These are phyloP conservation scores for Wickerhamiella kurtzmanii DNA, from an alignment of 805 yeast species.

Conservation along the genomic window DNA sequence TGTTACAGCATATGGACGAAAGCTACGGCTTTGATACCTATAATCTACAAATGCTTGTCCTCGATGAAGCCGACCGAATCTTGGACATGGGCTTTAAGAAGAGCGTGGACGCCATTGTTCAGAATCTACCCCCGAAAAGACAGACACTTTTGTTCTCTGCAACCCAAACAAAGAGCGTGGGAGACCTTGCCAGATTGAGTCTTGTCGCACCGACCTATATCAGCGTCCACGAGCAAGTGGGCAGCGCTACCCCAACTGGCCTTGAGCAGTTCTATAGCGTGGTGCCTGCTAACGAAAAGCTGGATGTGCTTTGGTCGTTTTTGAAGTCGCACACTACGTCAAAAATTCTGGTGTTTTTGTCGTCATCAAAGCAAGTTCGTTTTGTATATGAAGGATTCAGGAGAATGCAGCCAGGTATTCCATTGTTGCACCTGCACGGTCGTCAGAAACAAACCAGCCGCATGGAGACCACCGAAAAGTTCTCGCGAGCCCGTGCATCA, in stretches of 20 bases:
- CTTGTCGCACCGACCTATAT: conserved; percentile 50
- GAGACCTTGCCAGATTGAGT: conserved; percentile 70
- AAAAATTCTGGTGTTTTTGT: conserved; percentile 69
- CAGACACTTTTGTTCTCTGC: conserved; percentile 82
- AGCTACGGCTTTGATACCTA: conserved; percentile 64
- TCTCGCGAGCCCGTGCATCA: conserved; percentile 62
- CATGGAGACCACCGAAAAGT: conserved; percentile 66
- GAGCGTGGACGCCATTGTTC: conserved; percentile 66
- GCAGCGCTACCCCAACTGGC: conserved; percentile 52
- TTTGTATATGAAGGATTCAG: conserved; percentile 78
- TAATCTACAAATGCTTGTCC: conserved; percentile 62
- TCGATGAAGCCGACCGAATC: conserved; percentile 89
- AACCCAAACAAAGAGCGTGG: conserved; percentile 72
- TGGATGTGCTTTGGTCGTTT: conserved; percentile 77
- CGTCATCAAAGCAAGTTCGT: conserved; percentile 85
- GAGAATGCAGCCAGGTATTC: conserved; percentile 82
- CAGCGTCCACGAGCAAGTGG: conserved; percentile 30
- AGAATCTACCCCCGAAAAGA: conserved; percentile 63
- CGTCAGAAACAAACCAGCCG: conserved; percentile 84
- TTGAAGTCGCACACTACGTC: conserved; percentile 67
- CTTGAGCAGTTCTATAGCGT: conserved; percentile 73
- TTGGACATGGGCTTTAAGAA: conserved; percentile 86
- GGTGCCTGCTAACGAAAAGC: conserved; percentile 62
- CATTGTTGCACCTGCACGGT: conserved; percentile 73
- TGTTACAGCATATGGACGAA: conserved; percentile 83